Evolutionary conservation across 1,284 basidiomycete species (phyloP).

Genomic region (Mycosarcoma mackinlayi): DNA sequence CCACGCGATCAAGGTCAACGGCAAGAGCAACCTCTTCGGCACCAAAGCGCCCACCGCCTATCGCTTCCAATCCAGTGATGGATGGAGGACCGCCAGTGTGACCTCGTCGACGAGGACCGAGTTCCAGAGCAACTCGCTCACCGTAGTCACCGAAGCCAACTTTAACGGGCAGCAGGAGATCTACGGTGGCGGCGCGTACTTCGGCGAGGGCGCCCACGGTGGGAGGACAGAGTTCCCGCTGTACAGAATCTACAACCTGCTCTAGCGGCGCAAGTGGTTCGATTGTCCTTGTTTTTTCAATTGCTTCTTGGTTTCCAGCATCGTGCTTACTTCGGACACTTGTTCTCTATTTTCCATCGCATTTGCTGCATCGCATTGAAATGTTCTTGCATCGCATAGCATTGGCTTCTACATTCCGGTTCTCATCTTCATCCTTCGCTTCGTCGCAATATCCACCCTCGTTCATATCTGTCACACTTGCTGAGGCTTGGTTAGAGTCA

Average conservation of each 20-base stretch:
- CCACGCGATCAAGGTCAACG: conserved; percentile 34
- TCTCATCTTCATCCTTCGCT: too few relatives aligned
- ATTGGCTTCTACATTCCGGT: too few relatives aligned
- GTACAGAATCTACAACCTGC: conserved; percentile 42
- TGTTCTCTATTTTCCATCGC: too few relatives aligned
- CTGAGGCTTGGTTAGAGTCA: too few relatives aligned
- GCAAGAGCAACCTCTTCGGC: conserved; percentile 51
- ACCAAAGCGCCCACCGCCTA: conserved; percentile 61
- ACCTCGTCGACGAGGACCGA: conserved; percentile 44
- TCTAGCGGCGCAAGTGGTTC: conserved; percentile 1
- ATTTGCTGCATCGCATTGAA: too few relatives aligned
- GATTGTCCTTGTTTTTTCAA: background rate
- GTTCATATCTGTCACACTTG: too few relatives aligned
- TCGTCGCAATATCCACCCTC: too few relatives aligned
- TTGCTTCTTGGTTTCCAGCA: too few relatives aligned
- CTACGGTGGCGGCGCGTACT: conserved; percentile 64
- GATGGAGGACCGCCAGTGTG: conserved; percentile 54
- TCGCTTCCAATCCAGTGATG: conserved; percentile 53
- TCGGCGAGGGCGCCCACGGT: conserved; percentile 58
- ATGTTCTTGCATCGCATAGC: too few relatives aligned
- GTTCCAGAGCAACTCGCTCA: conserved; percentile 58
- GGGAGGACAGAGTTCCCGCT: conserved; percentile 54
- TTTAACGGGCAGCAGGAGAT: conserved; percentile 53
- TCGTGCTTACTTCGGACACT: too few relatives aligned
- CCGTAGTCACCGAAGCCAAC: conserved; percentile 57